Percentiles rank a stretch among this genome's conserved stretches.
phyloP scores from a whole-genome alignment of 768 basidiomycete species.

The Xanthoconium purpureum region DNA sequence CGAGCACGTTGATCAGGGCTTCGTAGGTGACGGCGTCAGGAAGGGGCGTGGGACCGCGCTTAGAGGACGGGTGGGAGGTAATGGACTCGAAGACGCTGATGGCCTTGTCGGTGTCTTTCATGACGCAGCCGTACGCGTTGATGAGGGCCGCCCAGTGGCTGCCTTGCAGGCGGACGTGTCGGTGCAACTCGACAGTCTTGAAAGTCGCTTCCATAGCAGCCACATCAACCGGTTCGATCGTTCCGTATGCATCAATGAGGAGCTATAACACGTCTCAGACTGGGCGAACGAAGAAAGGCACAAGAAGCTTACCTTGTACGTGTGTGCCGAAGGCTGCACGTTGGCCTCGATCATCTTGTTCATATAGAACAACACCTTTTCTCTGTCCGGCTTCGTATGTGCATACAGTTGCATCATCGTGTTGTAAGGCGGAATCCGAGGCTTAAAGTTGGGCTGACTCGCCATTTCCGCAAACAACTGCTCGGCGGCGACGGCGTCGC shows the following conservation, averaged over 20 bases:
- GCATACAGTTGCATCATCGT: constrained; percentile 98
- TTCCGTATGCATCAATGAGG: constrained; percentile 84
- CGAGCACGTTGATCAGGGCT: constrained; percentile 82
- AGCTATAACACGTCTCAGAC: constrained; percentile 44
- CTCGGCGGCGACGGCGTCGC: constrained; percentile 80
- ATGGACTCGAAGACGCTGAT: constrained; percentile 77
- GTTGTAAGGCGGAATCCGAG: constrained; percentile 93
- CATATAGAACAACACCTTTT: constrained; percentile 73
- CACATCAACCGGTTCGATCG: constrained; percentile 79
- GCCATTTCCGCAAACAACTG: constrained; percentile 85
- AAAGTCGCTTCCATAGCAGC: constrained; percentile 71
- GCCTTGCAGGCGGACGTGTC: constrained; percentile 37
- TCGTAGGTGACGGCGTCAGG: constrained; percentile 89
- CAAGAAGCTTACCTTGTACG: constrained; percentile 72
- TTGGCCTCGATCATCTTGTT: constrained; percentile 55
- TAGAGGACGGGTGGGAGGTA: constrained; percentile 46
- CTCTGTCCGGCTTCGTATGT: constrained; percentile 83
- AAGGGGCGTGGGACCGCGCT: constrained; percentile 30
- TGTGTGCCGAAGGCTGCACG: constrained; percentile 81
- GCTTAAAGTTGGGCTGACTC: constrained; percentile 66
- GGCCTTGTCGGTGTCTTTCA: constrained; percentile 75
- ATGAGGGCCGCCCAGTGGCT: constrained; percentile 83
- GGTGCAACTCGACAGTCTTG: constrained; percentile 47
- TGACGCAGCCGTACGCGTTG: constrained; percentile 81
- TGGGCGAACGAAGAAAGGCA: not conserved